phyloP scores from a whole-genome alignment of 1,284 basidiomycete genomes.

The Flammula alnicola region DNA sequence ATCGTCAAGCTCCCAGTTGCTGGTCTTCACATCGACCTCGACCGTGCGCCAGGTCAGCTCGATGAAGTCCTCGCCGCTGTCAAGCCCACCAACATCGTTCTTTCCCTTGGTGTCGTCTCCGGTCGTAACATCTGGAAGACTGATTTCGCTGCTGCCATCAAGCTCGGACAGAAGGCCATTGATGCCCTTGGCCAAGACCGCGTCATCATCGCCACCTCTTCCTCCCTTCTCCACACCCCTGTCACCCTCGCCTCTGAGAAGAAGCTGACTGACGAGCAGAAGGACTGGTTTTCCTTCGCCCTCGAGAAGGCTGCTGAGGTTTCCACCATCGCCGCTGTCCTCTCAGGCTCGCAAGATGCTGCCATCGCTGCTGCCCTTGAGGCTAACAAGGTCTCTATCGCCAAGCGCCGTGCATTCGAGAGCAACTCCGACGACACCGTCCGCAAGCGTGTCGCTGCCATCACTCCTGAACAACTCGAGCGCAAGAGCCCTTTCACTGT shows the following conservation, averaged over 20 bases:
- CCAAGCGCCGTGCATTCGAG: conserved; percentile 96
- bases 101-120: conserved; percentile 97
- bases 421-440: conserved; percentile 93
- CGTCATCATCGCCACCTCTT: conserved; percentile 94
- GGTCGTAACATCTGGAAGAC: conserved; percentile 99
- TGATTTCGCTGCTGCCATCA: conserved; percentile 87
- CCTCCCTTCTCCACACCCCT: conserved; percentile 97
- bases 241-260: conserved; percentile 94
- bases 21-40: conserved; percentile 96
- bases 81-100: conserved; percentile 79
- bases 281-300: conserved; percentile 99
- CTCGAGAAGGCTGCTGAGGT: conserved; percentile 97
- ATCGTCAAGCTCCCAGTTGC: conserved; percentile 93
- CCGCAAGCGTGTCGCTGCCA: conserved; percentile 92
- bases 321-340: conserved; percentile 81
- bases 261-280: conserved; percentile 89
- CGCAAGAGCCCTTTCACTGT: conserved; percentile 91
- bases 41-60: conserved; percentile 92
- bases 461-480: conserved; percentile 88
- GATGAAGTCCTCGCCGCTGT: conserved; percentile 84
- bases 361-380: conserved; percentile 74
- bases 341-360: conserved; percentile 83
- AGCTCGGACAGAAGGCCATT: conserved; percentile 86
- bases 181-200: conserved; percentile 83
- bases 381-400: conserved; percentile 91